Evolutionary conservation across 768 basidiomycete species (phyloP), one percentile per base, ranked within the genome.

Genomic region (Lepiota brunneoincarnata): DNA sequence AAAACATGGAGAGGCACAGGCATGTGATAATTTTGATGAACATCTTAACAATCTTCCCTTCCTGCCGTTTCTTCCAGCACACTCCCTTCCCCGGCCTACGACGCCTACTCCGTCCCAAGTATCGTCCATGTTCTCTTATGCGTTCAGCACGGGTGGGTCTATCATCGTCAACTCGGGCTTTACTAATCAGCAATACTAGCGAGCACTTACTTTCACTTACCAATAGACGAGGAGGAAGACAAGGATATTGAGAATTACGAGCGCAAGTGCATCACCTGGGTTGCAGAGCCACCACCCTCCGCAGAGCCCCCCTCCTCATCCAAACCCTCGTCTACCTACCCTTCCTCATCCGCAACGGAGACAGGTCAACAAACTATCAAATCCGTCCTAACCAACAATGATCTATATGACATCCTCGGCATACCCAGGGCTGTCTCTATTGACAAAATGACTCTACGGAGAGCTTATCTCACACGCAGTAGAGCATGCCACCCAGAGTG

Each of bases 401-500:
- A 90, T 67, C 76, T 92, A 35, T 92, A 93, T 66, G 69, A 75
- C 21, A 83, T 93, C 26, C 79, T 94, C 6, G 91, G 90, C 4
- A 68, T 91, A 4, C 61, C 75, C 18, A 79, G 77, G 57, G 72
- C 72, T 6, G 66, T 75, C 0, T 62, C 63, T 28, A 70, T 83
- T 35, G 89, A 92, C 66, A 80, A 78, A 57, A 69, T 82, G 57
- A 68, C 83, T 34, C 77, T 93, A 35, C 70, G 92, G 38, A 75
- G 89, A 21, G 89, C 88, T 17, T 94, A 92, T 67, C 80, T 94
- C 48, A 72, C 78, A 0, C 75, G 91, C 28, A 91, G 89, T 66
- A 79, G 76, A 59, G 78, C 82, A 6, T 93, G 91, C 59, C 92
- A 93, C 63, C 92, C 92, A 71, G 92, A 94, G 92, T 93, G 55